Percentiles rank a stretch among this genome's conserved stretches.
phyloP scores from a whole-genome alignment of 176 grass and related monocot species.

The Zea luxurians region DNA sequence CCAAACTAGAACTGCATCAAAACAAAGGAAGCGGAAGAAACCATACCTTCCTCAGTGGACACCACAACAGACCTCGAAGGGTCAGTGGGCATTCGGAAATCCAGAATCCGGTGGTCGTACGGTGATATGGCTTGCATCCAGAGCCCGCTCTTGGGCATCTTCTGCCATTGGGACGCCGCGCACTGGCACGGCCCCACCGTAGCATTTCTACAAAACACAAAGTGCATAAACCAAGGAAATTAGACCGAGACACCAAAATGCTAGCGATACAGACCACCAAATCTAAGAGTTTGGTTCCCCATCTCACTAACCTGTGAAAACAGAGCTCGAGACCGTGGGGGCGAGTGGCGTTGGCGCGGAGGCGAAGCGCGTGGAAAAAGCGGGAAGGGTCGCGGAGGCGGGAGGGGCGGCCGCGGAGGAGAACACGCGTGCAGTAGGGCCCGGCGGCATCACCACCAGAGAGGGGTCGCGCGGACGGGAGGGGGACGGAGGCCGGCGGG shows the following conservation, averaged over 20 bases:
- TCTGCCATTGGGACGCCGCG: conserved; percentile 63
- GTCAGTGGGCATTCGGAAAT: conserved; percentile 62
- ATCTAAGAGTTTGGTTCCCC: conserved; percentile 28
- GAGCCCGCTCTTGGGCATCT: conserved; percentile 66
- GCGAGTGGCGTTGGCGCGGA: conserved; percentile 50
- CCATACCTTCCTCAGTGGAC: conserved; percentile 75
- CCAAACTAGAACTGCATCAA: not conserved
- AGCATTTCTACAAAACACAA: conserved; percentile 60
- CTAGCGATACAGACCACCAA: not conserved
- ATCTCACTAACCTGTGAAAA: conserved; percentile 68
- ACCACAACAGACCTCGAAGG: conserved; percentile 58
- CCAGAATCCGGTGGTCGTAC: conserved; percentile 62
- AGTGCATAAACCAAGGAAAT: not conserved
- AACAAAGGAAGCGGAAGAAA: not conserved
- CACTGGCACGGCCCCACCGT: conserved; percentile 75
- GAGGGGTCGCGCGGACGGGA: conserved; percentile 37
- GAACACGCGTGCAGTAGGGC: conserved; percentile 57
- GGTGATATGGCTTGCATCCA: conserved; percentile 75
- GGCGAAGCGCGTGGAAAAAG: conserved; percentile 64
- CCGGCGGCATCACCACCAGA: conserved; percentile 17
- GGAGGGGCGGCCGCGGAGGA: conserved; percentile 59
- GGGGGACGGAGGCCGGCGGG: conserved; percentile 28
- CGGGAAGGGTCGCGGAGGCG: conserved; percentile 65
- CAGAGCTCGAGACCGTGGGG: conserved; percentile 71
- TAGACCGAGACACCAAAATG: not conserved